Conservation (phyloP, 176 grass and related monocot species). For the Triticum urartu region DNA sequence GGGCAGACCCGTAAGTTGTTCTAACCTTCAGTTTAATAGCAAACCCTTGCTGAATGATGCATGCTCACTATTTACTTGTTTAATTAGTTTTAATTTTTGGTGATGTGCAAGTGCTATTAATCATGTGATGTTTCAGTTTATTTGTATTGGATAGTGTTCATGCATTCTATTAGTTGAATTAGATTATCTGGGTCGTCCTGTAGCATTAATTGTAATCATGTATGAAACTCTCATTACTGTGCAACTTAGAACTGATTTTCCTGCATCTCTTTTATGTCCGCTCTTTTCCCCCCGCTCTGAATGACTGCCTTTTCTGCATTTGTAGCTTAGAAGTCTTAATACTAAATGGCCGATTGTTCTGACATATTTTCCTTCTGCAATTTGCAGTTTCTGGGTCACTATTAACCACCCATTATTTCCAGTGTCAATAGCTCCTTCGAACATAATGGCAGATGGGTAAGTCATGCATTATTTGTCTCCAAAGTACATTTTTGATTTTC, state of each 20-base stretch:
- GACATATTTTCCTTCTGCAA: constrained; percentile 35
- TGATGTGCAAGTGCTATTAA: background rate
- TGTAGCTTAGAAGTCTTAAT: background rate
- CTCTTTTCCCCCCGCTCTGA: background rate
- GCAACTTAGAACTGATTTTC: background rate
- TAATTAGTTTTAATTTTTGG: constrained; percentile 7
- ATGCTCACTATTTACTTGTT: constrained; percentile 4
- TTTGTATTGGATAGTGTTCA: background rate
- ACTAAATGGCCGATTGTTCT: constrained; percentile 19
- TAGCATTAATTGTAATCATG: background rate
- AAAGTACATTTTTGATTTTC: background rate
- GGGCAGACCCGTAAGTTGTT: constrained; percentile 81
- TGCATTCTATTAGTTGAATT: background rate
- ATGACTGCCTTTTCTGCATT: background rate
- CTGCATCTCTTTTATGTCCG: background rate
- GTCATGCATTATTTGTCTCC: constrained; percentile 32
- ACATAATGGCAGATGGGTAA: constrained; percentile 59
- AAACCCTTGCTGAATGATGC: background rate
- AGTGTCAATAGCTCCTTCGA: constrained; percentile 48
- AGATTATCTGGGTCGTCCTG: background rate
- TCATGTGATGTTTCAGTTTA: constrained; percentile 3
- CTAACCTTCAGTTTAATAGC: constrained; percentile 1
- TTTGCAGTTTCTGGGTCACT: constrained; percentile 78
- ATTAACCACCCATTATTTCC: constrained; percentile 52
- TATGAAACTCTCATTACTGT: background rate